Percentiles rank a stretch among this genome's conserved stretches.
Evolutionary conservation across 495 filamentous ascomycete genomes (phyloP).

Genomic region (Rusavskia elegans): DNA sequence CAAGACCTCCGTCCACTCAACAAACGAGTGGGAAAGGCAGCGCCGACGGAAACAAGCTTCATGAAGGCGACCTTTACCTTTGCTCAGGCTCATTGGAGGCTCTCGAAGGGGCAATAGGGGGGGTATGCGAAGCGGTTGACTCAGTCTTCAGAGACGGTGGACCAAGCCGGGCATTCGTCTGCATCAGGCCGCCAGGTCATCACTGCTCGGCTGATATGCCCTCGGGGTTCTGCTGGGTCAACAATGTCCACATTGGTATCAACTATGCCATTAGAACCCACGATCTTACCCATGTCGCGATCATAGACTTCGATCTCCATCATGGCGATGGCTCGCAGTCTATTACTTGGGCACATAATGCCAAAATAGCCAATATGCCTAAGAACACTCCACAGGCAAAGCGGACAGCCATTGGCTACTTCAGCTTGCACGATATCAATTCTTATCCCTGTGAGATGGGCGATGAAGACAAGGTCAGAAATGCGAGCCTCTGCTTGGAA

Average conservation of each 20-base stretch:
- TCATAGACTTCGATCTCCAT: slow-evolving; percentile 93
- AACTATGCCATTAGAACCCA: slow-evolving; percentile 69
- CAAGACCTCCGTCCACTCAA: slow-evolving; percentile 36
- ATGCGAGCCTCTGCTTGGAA: slow-evolving; percentile 82
- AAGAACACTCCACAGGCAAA: slow-evolving; percentile 55
- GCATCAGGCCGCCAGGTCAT: slow-evolving; percentile 75
- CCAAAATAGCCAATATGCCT: slow-evolving; percentile 34
- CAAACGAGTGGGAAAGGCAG: slow-evolving; percentile 18
- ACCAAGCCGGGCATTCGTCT: slow-evolving; percentile 64
- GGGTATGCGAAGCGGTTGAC: slow-evolving; percentile 84
- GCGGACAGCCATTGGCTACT: slow-evolving; percentile 82
- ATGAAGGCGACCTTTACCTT: slow-evolving; percentile 79
- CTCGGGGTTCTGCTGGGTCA: slow-evolving; percentile 96
- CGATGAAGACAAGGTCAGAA: slow-evolving; percentile 76
- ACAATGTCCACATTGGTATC: slow-evolving; percentile 95
- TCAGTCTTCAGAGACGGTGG: slow-evolving; percentile 49
- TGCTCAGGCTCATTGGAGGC: slow-evolving; percentile 72
- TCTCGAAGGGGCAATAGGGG: slow-evolving; percentile 75
- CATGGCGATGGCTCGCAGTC: slow-evolving; percentile 93
- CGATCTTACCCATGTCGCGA: slow-evolving; percentile 83
- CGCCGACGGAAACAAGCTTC: slow-evolving; percentile 35
- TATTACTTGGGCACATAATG: slow-evolving; percentile 79
- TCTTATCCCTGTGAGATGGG: slow-evolving; percentile 88
- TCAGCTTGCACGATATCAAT: slow-evolving; percentile 94
- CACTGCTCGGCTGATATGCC: slow-evolving; percentile 80